Evolutionary conservation across 1,139 yeast genomes (phyloP).

Genomic region (Meyerozyma sp.): DNA sequence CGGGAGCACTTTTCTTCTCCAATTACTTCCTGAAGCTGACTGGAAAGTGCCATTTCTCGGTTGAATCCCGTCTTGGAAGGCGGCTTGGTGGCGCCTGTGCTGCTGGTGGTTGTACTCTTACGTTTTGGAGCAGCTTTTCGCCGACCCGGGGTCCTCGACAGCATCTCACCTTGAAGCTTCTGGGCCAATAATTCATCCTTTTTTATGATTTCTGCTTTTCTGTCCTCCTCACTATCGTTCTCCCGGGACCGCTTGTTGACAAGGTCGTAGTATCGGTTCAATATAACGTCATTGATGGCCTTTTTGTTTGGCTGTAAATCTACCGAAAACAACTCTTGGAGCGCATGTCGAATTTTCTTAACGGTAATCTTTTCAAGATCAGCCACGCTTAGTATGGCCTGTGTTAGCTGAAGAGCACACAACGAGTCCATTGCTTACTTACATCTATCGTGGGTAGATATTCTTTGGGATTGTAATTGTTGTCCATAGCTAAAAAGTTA

Average conservation of each 20-base stretch:
- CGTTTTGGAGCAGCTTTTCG: conserved; percentile 3
- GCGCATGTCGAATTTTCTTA: conserved; percentile 62
- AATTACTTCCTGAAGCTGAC: conserved; percentile 42
- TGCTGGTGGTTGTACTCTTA: conserved; percentile 3
- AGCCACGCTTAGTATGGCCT: conserved; percentile 74
- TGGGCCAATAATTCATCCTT: conserved; percentile 42
- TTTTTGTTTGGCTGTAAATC: conserved; percentile 52
- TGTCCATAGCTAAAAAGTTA: conserved; percentile 9
- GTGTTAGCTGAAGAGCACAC: conserved; percentile 15
- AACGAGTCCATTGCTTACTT: conserved; percentile 19
- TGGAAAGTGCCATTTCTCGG: conserved; percentile 41
- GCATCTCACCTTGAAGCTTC: conserved; percentile 5
- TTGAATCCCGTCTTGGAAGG: conserved; percentile 29
- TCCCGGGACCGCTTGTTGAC: conserved; percentile 32
- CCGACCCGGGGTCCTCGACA: not conserved
- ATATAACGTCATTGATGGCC: conserved; percentile 54
- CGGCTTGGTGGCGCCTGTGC: conserved; percentile 2
- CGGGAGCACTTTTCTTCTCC: conserved; percentile 45
- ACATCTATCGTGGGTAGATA: conserved; percentile 70
- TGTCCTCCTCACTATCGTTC: conserved; percentile 16
- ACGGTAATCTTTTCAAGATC: conserved; percentile 69
- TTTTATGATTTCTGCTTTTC: conserved; percentile 27
- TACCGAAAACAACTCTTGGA: conserved; percentile 60
- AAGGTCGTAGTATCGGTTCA: conserved; percentile 52
- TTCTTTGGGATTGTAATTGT: conserved; percentile 19